Conservation (phyloP, 2,329 filamentous ascomycete species). For the Venturiaceae sp. region DNA sequence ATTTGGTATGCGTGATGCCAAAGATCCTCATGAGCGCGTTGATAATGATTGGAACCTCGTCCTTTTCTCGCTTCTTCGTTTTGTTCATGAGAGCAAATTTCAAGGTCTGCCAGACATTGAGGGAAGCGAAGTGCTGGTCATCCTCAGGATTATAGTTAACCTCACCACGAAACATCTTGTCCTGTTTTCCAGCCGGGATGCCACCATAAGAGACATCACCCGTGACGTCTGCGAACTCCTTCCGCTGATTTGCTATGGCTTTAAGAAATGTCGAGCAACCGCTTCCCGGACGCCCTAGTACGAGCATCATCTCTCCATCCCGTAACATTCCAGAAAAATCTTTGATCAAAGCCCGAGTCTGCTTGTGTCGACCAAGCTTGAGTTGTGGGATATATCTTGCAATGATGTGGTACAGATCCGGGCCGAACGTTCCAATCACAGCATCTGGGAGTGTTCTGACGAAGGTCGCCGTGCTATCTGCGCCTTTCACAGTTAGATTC, state of each 20-base stretch:
- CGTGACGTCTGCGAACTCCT: constrained; percentile 41
- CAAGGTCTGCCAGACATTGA: constrained; percentile 66
- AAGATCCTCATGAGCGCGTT: constrained; percentile 58
- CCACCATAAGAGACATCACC: constrained; percentile 49
- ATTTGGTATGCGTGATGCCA: constrained; percentile 45
- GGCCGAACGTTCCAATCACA: not conserved
- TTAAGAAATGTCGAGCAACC: constrained; percentile 66
- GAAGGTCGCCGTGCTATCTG: constrained; percentile 51
- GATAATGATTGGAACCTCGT: constrained; percentile 55
- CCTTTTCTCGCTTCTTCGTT: constrained; percentile 51
- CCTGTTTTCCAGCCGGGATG: constrained; percentile 40
- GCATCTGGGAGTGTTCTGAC: constrained; percentile 48
- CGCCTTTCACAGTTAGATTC: constrained; percentile 52
- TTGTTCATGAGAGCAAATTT: constrained; percentile 61
- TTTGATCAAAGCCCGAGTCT: constrained; percentile 55
- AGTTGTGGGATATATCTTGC: constrained; percentile 37
- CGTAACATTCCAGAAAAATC: constrained; percentile 59
- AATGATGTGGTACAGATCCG: constrained; percentile 30
- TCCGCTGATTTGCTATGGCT: constrained; percentile 54
- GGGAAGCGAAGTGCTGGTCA: constrained; percentile 67
- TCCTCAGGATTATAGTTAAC: constrained; percentile 69
- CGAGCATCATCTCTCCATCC: constrained; percentile 63
- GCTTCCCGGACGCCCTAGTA: constrained; percentile 57
- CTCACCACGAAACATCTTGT: constrained; percentile 53
- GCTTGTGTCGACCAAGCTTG: constrained; percentile 14